Conservation (phyloP, 1,139 yeast species). For the Blastobotrys apis region DNA sequence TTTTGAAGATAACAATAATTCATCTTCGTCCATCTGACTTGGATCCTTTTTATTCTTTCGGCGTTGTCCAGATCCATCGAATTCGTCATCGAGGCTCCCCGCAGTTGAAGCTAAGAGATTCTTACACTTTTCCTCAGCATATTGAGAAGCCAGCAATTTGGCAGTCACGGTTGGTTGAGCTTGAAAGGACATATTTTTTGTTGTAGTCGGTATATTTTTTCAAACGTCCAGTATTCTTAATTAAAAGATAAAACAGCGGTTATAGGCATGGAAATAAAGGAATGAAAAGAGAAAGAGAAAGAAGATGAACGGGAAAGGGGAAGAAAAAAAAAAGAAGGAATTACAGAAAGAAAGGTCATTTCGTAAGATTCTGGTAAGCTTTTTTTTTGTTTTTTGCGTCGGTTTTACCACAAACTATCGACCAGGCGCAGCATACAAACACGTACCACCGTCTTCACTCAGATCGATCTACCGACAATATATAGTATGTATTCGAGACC, state of each 20-base stretch:
- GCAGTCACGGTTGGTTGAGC: neutral
- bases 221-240: no score
- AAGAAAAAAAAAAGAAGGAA: neutral
- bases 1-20: slow-evolving; percentile 30
- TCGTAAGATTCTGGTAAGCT: no score
- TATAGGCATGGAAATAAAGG: no score
- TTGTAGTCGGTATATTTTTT: neutral
- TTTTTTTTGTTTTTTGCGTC: no score
- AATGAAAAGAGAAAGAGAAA: neutral
- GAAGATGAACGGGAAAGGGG: neutral
- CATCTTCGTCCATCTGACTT: slow-evolving; percentile 29
- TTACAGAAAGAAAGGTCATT: no score
- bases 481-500: no score
- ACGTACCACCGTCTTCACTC: no score
- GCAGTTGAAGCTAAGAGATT: slow-evolving; percentile 7
- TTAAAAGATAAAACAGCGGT: no score
- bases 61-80: neutral
- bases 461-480: no score
- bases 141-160: slow-evolving; percentile 8
- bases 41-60: slow-evolving; percentile 7
- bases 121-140: slow-evolving; percentile 13
- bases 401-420: no score
- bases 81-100: slow-evolving; percentile 1
- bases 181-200: neutral
- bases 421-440: no score